A percentile compares a stretch with the other conserved stretches of the same genome.
Conservation (phyloP, 495 filamentous ascomycete genomes). For the Penicillium coffeae region DNA sequence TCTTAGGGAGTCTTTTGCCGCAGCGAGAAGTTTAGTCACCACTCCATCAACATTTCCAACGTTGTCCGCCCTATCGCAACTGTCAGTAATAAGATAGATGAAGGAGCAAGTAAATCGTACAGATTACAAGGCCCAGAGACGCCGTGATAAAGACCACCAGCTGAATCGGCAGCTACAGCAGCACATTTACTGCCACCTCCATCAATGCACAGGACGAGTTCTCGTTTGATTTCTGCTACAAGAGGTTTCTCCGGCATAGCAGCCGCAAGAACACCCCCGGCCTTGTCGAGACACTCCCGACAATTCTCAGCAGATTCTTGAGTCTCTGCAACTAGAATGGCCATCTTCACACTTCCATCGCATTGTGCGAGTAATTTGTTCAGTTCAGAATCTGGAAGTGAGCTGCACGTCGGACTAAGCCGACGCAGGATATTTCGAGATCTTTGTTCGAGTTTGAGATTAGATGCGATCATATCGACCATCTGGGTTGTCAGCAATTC, state of each 20-base stretch:
- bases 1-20: constrained; percentile 13
- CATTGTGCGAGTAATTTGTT: constrained; percentile 24
- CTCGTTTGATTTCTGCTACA: neutral
- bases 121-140: constrained; percentile 35
- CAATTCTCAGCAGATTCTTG: constrained; percentile 20
- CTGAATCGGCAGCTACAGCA: constrained; percentile 20
- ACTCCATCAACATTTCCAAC: constrained; percentile 11
- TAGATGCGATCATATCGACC: constrained; percentile 38
- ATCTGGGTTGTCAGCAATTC: constrained; percentile 21
- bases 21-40: constrained; percentile 8
- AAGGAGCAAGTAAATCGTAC: constrained; percentile 13
- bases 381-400: constrained; percentile 20
- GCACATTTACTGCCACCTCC: constrained; percentile 37
- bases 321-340: constrained; percentile 28
- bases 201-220: constrained; percentile 35
- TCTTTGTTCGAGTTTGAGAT: constrained; percentile 34
- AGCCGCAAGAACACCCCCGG: constrained; percentile 24
- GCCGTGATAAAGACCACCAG: constrained; percentile 15
- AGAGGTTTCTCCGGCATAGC: constrained; percentile 14
- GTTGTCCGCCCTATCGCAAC: constrained; percentile 13
- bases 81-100: neutral
- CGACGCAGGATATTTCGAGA: constrained; percentile 32
- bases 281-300: constrained; percentile 11
- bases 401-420: constrained; percentile 19
- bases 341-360: constrained; percentile 32